Conservation (phyloP, 768 basidiomycete species). For the Cantharellus anzutake region DNA sequence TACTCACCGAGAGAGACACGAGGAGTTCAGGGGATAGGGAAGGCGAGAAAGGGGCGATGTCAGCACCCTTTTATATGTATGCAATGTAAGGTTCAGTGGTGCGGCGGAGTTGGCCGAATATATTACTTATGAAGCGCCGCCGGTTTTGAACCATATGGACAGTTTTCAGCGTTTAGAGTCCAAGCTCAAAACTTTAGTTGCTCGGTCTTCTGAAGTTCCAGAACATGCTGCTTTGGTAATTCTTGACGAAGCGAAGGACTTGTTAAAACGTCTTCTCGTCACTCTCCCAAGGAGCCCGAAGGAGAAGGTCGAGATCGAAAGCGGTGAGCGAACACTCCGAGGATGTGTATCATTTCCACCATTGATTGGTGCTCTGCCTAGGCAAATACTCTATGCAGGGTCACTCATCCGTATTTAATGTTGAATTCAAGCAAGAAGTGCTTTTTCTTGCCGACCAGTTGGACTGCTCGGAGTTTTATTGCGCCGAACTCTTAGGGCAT, state of each 20-base stretch:
- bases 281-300: conserved; percentile 39
- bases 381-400: conserved; percentile 49
- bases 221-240: conserved; percentile 13
- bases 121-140: too few species aligned
- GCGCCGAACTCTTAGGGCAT: conserved; percentile 47
- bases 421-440: conserved; percentile 60
- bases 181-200: neutral
- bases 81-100: too few species aligned
- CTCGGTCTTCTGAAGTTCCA: conserved; percentile 1
- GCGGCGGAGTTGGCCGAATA: too few species aligned
- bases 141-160: neutral
- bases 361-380: conserved; percentile 15
- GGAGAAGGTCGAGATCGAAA: conserved; percentile 56
- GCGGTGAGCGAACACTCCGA: conserved; percentile 23
- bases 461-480: conserved; percentile 62
- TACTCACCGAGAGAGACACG: too few species aligned
- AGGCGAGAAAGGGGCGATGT: too few species aligned
- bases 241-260: conserved; percentile 18
- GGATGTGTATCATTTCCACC: neutral
- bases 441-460: conserved; percentile 68
- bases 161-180: neutral
- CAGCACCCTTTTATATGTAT: too few species aligned
- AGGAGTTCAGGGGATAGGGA: too few species aligned
- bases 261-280: conserved; percentile 44
- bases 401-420: conserved; percentile 49